Conservation (phyloP, 306 rosid species). For the Pyrus bretschneideri region DNA sequence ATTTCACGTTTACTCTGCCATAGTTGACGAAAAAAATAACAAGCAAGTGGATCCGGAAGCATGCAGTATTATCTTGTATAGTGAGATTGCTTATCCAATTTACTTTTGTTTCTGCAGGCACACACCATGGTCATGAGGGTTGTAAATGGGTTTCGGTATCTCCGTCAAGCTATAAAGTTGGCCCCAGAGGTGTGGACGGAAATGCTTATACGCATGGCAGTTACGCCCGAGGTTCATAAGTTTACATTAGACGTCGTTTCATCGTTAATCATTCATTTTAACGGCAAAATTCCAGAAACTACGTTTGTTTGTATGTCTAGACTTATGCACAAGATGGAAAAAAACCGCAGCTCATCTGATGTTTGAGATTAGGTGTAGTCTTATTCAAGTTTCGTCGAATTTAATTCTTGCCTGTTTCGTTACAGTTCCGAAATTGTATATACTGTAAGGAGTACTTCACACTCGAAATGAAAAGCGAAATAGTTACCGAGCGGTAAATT, state of each 20-base stretch:
- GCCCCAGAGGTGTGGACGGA: constrained; percentile 81
- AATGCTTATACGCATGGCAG: constrained; percentile 69
- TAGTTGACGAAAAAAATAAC: too few relatives aligned
- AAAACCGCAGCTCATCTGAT: constrained; percentile 13
- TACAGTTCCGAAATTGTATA: not conserved
- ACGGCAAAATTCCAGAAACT: constrained; percentile 47
- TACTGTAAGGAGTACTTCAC: not conserved
- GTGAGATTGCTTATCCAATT: not conserved
- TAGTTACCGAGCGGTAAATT: too few relatives aligned
- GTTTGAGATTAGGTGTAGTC: not conserved
- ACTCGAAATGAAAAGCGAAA: not conserved
- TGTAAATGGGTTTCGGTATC: constrained; percentile 47
- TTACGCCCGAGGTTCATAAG: constrained; percentile 66
- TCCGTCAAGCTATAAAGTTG: constrained; percentile 54
- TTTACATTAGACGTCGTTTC: constrained; percentile 62
- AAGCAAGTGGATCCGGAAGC: not conserved
- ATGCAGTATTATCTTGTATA: not conserved
- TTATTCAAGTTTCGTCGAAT: not conserved
- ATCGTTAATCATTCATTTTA: constrained; percentile 44
- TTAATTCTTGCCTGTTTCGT: not conserved
- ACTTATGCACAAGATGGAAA: constrained; percentile 52
- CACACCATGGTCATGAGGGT: constrained; percentile 49
- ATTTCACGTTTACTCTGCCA: not conserved
- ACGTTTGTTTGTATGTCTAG: constrained; percentile 63
- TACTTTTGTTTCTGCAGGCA: constrained; percentile 39